These are phyloP conservation scores for Letharia columbiana DNA, from an alignment of 495 filamentous ascomycete species.

Conservation along the genomic window DNA sequence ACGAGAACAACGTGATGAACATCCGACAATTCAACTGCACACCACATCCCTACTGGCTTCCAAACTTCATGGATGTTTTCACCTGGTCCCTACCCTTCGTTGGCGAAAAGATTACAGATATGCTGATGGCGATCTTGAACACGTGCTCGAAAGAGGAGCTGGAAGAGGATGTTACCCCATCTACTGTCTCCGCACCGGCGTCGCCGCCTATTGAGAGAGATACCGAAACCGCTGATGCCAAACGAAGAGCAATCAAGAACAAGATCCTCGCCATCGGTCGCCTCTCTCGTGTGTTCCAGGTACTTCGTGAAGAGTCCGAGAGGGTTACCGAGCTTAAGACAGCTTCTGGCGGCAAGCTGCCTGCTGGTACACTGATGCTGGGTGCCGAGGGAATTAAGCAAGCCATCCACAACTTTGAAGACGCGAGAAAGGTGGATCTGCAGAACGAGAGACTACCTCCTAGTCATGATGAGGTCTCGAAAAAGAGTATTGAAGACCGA, in stretches of 20 bases:
- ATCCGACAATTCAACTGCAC: slow-evolving; percentile 99
- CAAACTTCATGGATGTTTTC: slow-evolving; percentile 99
- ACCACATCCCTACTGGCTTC: slow-evolving; percentile 97
- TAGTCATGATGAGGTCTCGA: slow-evolving; percentile 80
- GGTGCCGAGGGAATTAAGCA: slow-evolving; percentile 98
- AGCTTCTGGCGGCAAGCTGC: slow-evolving; percentile 83
- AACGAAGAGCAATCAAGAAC: slow-evolving; percentile 95
- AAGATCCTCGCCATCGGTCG: slow-evolving; percentile 98
- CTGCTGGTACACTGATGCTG: slow-evolving; percentile 93
- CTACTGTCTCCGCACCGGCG: slow-evolving; percentile 46
- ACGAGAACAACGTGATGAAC: slow-evolving; percentile 99
- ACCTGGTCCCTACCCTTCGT: slow-evolving; percentile 99
- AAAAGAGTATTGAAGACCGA: slow-evolving; percentile 68
- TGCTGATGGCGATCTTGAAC: slow-evolving; percentile 97
- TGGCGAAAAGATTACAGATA: slow-evolving; percentile 98
- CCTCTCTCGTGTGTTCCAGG: slow-evolving; percentile 95
- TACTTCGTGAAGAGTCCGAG: slow-evolving; percentile 94
- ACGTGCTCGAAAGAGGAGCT: slow-evolving; percentile 97
- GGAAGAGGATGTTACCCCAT: slow-evolving; percentile 64
- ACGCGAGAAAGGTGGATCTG: slow-evolving; percentile 94
- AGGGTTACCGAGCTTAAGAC: slow-evolving; percentile 96
- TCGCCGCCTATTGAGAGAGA: slow-evolving; percentile 63
- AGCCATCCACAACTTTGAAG: slow-evolving; percentile 94
- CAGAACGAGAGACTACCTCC: slow-evolving; percentile 94
- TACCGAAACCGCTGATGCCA: slow-evolving; percentile 78